Base-by-base conservation (phyloP, 129 eudicot species). In the Flaveria bidentis region DNA sequence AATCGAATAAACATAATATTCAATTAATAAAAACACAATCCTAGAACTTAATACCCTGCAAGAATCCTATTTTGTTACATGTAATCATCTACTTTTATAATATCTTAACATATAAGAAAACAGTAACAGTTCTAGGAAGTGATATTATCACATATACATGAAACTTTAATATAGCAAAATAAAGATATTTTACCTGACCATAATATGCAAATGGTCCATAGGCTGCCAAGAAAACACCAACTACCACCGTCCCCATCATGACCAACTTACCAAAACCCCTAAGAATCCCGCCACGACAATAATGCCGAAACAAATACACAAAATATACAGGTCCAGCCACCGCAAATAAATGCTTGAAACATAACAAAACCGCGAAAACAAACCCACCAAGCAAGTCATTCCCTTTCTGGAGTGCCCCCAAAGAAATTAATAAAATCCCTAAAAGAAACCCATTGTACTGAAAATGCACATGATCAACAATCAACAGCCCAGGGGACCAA, bases 321-420 rank as follows among this genome's bases (percentile, higher is more conserved):
- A 93, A 93, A 87, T 93, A 93, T 73, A 93, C 88, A 0, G 97
- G 98, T 36, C 88, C 98, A 46, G 93, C 96, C 72, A 93, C 98
- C 0, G 93, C 97, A 53, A 93, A 93, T 50, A 93, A 49, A 73
- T 93, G 97, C 84, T 93, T 90, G 64, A 93, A 91, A 83, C 96
- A 88, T 72, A 93, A 67, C 83, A 93, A 82, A 47, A 82, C 87
- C 44, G 93, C 96, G 7, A 91, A 93, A 74, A 93, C 73, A 76
- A 93, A 88, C 42, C 98, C 98, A 9, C 98, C 98, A 17, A 83
- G 14, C 84, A 93, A 84, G 84, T 93, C 97, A 80, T 77, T 84
- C 71, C 93, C 97, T 65, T 86, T 88, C 77, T 86, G 89, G 79
- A 93, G 74, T 8, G 67, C 82, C 26, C 83, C 75, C 69, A 90